Percentiles rank a stretch among this genome's conserved stretches.
Conservation (phyloP, 371 early-diverging fungal species). For the Umbelopsis sp. region DNA sequence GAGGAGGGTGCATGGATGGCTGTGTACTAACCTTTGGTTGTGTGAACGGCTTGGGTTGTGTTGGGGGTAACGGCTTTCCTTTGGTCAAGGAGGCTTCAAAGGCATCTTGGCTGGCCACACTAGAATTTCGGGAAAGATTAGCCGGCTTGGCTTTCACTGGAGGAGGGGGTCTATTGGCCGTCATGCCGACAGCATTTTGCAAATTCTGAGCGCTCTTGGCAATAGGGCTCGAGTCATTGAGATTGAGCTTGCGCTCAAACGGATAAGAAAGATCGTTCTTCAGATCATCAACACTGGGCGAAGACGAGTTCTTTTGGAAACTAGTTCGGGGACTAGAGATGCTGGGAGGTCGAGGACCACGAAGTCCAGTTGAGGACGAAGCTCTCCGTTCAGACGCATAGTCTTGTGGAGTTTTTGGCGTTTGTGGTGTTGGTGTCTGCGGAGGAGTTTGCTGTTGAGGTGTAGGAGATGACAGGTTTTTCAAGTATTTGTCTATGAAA, state of each 20-base stretch:
- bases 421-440: conserved; percentile 6
- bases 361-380: background rate
- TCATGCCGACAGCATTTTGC: conserved; percentile 17
- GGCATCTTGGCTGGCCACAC: conserved; percentile 21
- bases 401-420: background rate
- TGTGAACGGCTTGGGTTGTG: background rate
- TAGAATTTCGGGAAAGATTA: background rate
- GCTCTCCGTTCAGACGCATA: background rate
- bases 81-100: conserved; percentile 30
- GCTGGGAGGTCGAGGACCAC: conserved; percentile 29
- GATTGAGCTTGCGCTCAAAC: conserved; percentile 28
- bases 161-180: background rate
- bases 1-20: background rate
- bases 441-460: conserved; percentile 2
- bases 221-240: conserved; percentile 5
- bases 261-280: conserved; percentile 25
- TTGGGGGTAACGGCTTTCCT: conserved; percentile 3
- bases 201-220: conserved; percentile 13
- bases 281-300: background rate
- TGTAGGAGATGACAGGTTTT: conserved; percentile 9
- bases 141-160: conserved; percentile 16
- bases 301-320: background rate
- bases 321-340: conserved; percentile 19
- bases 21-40: background rate
- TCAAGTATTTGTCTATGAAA: conserved; percentile 19